Base-by-base conservation (phyloP, 2,329 filamentous ascomycete species). In the Moelleriella libera region DNA sequence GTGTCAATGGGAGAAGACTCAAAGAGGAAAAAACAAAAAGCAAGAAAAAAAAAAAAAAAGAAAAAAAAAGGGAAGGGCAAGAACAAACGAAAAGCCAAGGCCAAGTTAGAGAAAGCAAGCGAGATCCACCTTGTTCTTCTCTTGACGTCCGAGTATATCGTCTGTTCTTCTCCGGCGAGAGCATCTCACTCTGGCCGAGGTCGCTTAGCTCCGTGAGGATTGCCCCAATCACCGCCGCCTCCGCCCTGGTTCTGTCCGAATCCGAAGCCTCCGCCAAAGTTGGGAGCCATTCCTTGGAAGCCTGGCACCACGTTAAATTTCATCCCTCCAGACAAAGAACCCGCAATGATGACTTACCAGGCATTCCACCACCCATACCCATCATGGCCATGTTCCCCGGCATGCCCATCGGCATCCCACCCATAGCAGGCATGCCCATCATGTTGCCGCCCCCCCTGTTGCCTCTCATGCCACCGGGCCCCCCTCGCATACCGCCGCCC, bases 161-260 rank as follows among this genome's bases (percentile, higher is more conserved):
- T 21, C 21, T 21, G 21, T 21, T 21, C 21, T 21, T 21, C 21
- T 21, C 21, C 21, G 21, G 21, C 21, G 21, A 21, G 21, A 21
- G 21, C 21, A 21, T 21, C 37, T 63, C 70, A 75, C 60, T 89
- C 86, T 51, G 85, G 84, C 52, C 86, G 76, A 54, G 84, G 82
- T 54, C 86, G 74, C 68, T 92, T 92, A 4, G 82, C 80, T 31
- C 85, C 85, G 55, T 90, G 86, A 5, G 86, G 86, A 58, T 90
- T 90, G 71, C 85, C 85, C 64, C 79, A 80, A 48, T 82, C 81
- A 49, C 80, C 66, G 48, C 65, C 67, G 44, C 62, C 64, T 47
- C 67, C 66, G 31, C 63, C 63, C 52, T 74, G 73, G 55, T 71
- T 66, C 49, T 62, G 67, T 44, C 71, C 69, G 62, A 88, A 90